Percentiles rank a stretch among this genome's conserved stretches.
Conservation (phyloP, 768 basidiomycete species). For the Suillus americanus region DNA sequence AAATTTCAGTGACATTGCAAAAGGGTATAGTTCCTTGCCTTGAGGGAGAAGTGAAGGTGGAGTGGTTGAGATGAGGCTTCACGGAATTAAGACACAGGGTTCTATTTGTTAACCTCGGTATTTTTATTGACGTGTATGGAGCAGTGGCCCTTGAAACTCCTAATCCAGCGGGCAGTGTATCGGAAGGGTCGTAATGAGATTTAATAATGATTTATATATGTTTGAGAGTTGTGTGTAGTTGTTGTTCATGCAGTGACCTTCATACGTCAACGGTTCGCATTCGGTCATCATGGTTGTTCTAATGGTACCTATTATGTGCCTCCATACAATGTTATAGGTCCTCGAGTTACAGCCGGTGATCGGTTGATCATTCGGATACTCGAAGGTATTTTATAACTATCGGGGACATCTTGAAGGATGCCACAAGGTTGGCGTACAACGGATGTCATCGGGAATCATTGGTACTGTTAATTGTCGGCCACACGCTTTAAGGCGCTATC, state of each 20-base stretch:
- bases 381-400: background rate
- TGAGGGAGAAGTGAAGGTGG: background rate
- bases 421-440: background rate
- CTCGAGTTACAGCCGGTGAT: background rate
- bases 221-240: background rate
- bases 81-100: background rate
- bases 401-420: too few relatives aligned
- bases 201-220: too few relatives aligned
- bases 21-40: background rate
- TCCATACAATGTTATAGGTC: background rate
- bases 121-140: background rate
- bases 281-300: background rate
- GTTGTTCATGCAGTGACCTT: background rate
- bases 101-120: background rate
- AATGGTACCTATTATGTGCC: background rate
- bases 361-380: background rate
- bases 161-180: too few relatives aligned
- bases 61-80: background rate
- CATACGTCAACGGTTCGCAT: background rate
- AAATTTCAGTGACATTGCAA: too few relatives aligned
- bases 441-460: background rate
- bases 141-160: too few relatives aligned
- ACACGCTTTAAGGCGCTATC: background rate
- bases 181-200: background rate
- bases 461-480: background rate